phyloP scores from a whole-genome alignment of 108 stramenopile genomes.

The Mayamaea pseudoterrestris region DNA sequence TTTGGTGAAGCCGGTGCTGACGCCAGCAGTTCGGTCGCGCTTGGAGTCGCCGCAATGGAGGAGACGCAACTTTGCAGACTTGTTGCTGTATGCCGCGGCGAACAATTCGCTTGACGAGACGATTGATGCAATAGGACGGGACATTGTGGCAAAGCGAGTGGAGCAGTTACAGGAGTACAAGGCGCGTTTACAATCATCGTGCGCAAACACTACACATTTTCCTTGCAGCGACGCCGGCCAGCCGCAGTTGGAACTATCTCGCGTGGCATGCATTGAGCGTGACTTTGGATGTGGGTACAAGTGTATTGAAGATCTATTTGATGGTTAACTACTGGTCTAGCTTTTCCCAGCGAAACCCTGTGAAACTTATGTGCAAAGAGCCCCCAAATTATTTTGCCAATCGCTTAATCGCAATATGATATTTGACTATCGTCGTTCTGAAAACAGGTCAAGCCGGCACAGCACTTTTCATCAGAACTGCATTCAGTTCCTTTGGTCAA shows the following conservation, averaged over 20 bases:
- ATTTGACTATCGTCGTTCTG: no score
- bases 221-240: slow-evolving; percentile 10
- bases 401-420: no score
- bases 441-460: no score
- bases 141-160: not conserved
- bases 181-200: not conserved
- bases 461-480: no score
- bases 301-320: no score
- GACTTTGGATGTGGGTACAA: slow-evolving; percentile 15
- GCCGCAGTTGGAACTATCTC: slow-evolving; percentile 7
- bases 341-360: no score
- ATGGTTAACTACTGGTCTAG: no score
- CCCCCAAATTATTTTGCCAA: no score
- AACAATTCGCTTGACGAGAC: slow-evolving; percentile 7
- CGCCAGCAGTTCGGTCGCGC: not conserved
- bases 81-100: slow-evolving; percentile 4
- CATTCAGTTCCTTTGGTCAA: no score
- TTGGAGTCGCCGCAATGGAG: slow-evolving; percentile 7
- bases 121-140: slow-evolving; percentile 5
- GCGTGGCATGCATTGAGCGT: slow-evolving; percentile 4
- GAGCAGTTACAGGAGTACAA: not conserved
- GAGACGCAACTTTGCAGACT: not conserved
- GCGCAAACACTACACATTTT: slow-evolving; percentile 2
- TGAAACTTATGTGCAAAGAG: no score
- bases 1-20: not conserved